These are phyloP conservation scores for Termitomyces bulborhizus DNA, from an alignment of 768 basidiomycete genomes.

Conservation along the genomic window DNA sequence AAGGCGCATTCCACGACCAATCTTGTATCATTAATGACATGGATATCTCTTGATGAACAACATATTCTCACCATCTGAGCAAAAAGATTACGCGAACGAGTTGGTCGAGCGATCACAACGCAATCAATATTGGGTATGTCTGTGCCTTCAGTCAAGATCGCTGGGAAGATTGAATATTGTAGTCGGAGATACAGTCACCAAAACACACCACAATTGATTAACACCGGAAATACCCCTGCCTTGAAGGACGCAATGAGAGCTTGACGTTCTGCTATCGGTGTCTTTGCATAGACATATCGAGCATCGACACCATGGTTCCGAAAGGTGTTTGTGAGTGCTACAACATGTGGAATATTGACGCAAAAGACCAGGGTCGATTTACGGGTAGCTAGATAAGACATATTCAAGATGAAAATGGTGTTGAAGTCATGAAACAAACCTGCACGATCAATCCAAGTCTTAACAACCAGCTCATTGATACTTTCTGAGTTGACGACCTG, in stretches of 20 bases:
- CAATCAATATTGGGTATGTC: slow-evolving; percentile 96
- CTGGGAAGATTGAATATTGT: slow-evolving; percentile 24
- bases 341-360: slow-evolving; percentile 77
- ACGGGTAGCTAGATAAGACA: slow-evolving; percentile 38
- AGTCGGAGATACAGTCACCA: not conserved
- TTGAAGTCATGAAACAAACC: slow-evolving; percentile 35
- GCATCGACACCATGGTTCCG: slow-evolving; percentile 78
- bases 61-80: slow-evolving; percentile 74
- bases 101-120: slow-evolving; percentile 81
- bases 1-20: slow-evolving; percentile 87
- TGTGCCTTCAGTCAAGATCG: slow-evolving; percentile 88
- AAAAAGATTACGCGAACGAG: slow-evolving; percentile 82
- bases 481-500: slow-evolving; percentile 75
- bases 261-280: slow-evolving; percentile 57
- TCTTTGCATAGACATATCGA: slow-evolving; percentile 68
- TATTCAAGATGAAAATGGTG: not conserved
- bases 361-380: slow-evolving; percentile 93
- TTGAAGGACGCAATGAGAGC: slow-evolving; percentile 63
- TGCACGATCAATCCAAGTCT: slow-evolving; percentile 83
- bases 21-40: slow-evolving; percentile 35
- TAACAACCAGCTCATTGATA: slow-evolving; percentile 73
- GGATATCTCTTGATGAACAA: not conserved
- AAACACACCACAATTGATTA: slow-evolving; percentile 78
- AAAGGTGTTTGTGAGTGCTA: slow-evolving; percentile 66
- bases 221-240: slow-evolving; percentile 70